Percentiles rank a stretch among this genome's conserved stretches.
phyloP scores from a whole-genome alignment of 352 stramenopile species.

The Blastocystis sp. region DNA sequence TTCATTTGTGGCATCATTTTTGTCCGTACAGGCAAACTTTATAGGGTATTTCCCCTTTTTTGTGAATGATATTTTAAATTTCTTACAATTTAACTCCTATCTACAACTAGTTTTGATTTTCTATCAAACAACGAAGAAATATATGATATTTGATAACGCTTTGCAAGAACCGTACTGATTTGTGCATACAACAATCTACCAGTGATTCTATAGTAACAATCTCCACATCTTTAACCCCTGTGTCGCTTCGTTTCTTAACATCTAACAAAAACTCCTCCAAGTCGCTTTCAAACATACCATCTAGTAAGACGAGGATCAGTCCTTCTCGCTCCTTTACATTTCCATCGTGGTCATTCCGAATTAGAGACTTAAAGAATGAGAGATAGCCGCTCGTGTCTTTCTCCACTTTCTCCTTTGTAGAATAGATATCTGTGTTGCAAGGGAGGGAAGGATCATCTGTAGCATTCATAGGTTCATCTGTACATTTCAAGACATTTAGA shows the following conservation, averaged over 20 bases:
- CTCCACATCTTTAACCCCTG: conserved; percentile 15
- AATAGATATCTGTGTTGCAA: conserved; percentile 1
- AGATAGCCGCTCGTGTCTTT: neutral
- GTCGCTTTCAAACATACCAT: neutral
- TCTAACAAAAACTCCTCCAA: neutral
- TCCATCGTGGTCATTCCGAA: neutral
- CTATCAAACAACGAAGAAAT: neutral
- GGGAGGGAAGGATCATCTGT: neutral
- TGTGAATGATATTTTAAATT: too few species aligned
- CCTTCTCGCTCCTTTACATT: neutral
- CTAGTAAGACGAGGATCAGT: neutral
- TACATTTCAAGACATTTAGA: neutral
- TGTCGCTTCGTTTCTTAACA: conserved; percentile 10
- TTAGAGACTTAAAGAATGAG: conserved; percentile 54
- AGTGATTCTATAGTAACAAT: neutral
- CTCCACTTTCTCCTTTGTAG: neutral
- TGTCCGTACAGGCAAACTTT: too few species aligned
- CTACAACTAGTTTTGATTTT: too few species aligned
- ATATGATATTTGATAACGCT: neutral
- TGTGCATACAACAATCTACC: conserved; percentile 27
- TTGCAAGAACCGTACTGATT: neutral
- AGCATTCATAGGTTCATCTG: neutral
- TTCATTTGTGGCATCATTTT: too few species aligned
- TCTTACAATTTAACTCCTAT: too few species aligned
- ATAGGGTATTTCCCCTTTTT: too few species aligned